A percentile compares a stretch with the other conserved stretches of the same genome.
Evolutionary conservation across 2,329 filamentous ascomycete genomes (phyloP).

Genomic region (Nothophaeocryptopus gaeumannii): DNA sequence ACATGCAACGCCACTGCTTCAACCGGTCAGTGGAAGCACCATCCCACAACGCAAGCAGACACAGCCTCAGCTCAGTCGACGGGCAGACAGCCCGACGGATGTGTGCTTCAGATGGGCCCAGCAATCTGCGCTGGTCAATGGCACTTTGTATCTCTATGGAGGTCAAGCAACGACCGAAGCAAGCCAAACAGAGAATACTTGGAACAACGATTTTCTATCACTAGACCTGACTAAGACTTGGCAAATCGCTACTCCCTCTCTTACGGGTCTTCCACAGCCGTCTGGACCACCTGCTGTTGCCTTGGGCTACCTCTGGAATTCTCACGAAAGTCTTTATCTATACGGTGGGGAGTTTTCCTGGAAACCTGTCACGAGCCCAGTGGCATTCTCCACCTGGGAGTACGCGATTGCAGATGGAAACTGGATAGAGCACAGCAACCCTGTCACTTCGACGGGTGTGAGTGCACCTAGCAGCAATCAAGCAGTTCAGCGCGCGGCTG

Average conservation of each 20-base stretch:
- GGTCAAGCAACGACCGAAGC: slow-evolving; percentile 60
- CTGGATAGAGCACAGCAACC: slow-evolving; percentile 64
- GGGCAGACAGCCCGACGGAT: slow-evolving; percentile 47
- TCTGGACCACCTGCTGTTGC: slow-evolving; percentile 69
- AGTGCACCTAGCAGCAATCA: slow-evolving; percentile 57
- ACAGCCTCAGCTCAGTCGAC: slow-evolving; percentile 21
- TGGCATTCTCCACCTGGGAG: slow-evolving; percentile 64
- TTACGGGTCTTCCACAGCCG: slow-evolving; percentile 62
- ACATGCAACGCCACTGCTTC: slow-evolving; percentile 21
- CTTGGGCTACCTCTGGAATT: slow-evolving; percentile 74
- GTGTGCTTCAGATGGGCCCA: slow-evolving; percentile 66
- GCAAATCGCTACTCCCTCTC: slow-evolving; percentile 61
- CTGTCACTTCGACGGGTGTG: slow-evolving; percentile 61
- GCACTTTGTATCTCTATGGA: slow-evolving; percentile 73
- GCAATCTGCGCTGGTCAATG: slow-evolving; percentile 67
- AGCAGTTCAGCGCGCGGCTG: slow-evolving; percentile 65
- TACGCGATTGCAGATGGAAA: slow-evolving; percentile 58
- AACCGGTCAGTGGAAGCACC: slow-evolving; percentile 32
- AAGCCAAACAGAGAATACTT: slow-evolving; percentile 61
- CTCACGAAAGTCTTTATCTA: slow-evolving; percentile 65
- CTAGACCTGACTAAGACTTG: slow-evolving; percentile 73
- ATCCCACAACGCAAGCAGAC: slow-evolving; percentile 23
- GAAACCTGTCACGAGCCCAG: slow-evolving; percentile 55
- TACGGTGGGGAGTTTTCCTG: slow-evolving; percentile 75
- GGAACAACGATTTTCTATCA: slow-evolving; percentile 72